phyloP scores from a whole-genome alignment of 2,329 filamentous ascomycete species.

The Didymella keratinophila region DNA sequence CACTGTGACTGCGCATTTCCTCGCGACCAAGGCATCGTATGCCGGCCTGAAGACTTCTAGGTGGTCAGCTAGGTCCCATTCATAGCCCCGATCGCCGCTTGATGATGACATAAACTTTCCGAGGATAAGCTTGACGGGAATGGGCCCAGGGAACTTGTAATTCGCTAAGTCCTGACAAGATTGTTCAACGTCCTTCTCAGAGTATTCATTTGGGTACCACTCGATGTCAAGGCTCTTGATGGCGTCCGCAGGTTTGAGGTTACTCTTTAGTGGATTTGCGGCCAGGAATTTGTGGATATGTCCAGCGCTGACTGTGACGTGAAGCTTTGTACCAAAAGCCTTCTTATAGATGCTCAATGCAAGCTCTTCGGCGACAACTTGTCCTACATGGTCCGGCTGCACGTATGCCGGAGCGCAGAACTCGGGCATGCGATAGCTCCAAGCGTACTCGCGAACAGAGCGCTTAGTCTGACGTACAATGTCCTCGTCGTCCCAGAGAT shows the following conservation, averaged over 20 bases:
- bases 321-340: constrained; percentile 13
- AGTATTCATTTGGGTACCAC: constrained; percentile 18
- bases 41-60: constrained; percentile 9
- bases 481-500: constrained; percentile 18
- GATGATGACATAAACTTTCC: constrained; percentile 1
- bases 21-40: constrained; percentile 3
- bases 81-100: too few species aligned
- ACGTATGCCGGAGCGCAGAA: constrained; percentile 18
- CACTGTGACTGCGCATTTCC: constrained; percentile 1
- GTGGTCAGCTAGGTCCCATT: background rate
- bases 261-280: constrained; percentile 13
- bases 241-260: constrained; percentile 10
- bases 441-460: constrained; percentile 14
- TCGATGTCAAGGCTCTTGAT: constrained; percentile 11
- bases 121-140: constrained; percentile 11
- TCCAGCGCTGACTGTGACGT: constrained; percentile 16
- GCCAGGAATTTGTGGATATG: constrained; percentile 15
- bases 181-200: constrained; percentile 4
- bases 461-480: constrained; percentile 21
- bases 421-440: constrained; percentile 19
- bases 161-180: constrained; percentile 6
- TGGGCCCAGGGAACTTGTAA: background rate
- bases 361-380: constrained; percentile 14
- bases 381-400: constrained; percentile 13
- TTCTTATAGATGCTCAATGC: constrained; percentile 15